Evolutionary conservation across 1,139 yeast genomes (phyloP), one percentile per base, ranked within the genome.

Genomic region (Geotrichum restrictum): DNA sequence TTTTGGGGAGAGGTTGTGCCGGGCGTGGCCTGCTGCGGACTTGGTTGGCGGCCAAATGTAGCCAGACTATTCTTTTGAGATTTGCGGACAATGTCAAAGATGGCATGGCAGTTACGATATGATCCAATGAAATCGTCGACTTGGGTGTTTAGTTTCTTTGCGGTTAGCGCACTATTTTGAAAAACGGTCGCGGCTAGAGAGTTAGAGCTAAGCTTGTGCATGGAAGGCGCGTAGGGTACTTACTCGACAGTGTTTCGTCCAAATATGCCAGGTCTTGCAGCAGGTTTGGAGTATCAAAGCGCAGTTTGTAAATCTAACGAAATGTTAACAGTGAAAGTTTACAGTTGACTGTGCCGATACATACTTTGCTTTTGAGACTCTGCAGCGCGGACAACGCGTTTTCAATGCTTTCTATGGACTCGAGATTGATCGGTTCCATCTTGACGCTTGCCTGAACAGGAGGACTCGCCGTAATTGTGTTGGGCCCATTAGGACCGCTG

Each of bases 191-290:
- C 45, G 6, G 59, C 47, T 43, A 16, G 11, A 31, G 18, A 19
- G 34, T 41, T 41, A 41, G 45, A 11, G n/a, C n/a, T 8, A 16
- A 3, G 36, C 5, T 11, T 11, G 10, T n/a, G 11, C 10, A 29
- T 13, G 11, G 18, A 41, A 41, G 14, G n/a, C 19, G 22, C 18
- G 14, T 13, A 32, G 22, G 2, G 38, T 4, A 40, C 51, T 1
- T 47, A 47, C 51, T 52, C 10, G 61, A 46, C 38, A 59, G 58
- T 3, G 59, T 53, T 33, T 60, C 64, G 47, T 60, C 63, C 27
- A 60, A 38, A 36, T 59, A 61, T 27, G 64, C 63, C 48, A 60
- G 57, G 11, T 53, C 54, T 32, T 59, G 52, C 4, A 60, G 56
- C 1, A 60, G 54, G 27, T 53, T 51, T 1, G 64, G 64, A 32